Percentiles rank a stretch among this genome's conserved stretches.
These are phyloP conservation scores for Penicillium chermesinum DNA, from an alignment of 495 filamentous ascomycete species.

Conservation along the genomic window DNA sequence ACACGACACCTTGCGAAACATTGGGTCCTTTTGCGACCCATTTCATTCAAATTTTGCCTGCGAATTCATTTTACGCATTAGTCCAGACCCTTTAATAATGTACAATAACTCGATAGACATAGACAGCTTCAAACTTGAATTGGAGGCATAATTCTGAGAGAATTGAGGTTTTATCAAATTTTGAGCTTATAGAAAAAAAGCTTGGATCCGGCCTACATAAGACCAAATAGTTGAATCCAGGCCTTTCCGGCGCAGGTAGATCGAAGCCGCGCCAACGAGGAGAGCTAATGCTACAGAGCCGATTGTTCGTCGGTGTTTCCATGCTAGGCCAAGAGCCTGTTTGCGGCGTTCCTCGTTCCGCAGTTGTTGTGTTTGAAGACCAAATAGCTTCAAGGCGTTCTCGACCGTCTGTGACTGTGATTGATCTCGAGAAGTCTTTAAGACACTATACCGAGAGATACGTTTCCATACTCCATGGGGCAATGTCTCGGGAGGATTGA, in stretches of 20 bases:
- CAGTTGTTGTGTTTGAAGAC: constrained; percentile 63
- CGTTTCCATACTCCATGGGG: constrained; percentile 57
- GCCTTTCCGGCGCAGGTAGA: constrained; percentile 47
- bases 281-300: constrained; percentile 58
- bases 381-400: constrained; percentile 60
- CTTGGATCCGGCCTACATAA: constrained; percentile 27
- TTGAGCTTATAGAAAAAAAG: constrained; percentile 5
- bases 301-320: constrained; percentile 55
- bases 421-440: constrained; percentile 68
- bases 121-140: no score
- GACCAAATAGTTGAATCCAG: constrained; percentile 38
- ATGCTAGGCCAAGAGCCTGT: constrained; percentile 46
- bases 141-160: no score
- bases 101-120: no score
- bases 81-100: background rate
- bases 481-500: constrained; percentile 69
- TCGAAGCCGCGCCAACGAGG: constrained; percentile 53
- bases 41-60: no score
- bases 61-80: background rate
- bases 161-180: no score
- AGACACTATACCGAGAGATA: constrained; percentile 69
- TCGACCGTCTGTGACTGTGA: constrained; percentile 44
- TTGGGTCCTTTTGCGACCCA: no score
- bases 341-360: constrained; percentile 54
- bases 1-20: no score